Percentiles rank a stretch among this genome's conserved stretches.
These are phyloP conservation scores for Coemansia asiatica DNA, from an alignment of 192 early-diverging fungal species.

Conservation along the genomic window DNA sequence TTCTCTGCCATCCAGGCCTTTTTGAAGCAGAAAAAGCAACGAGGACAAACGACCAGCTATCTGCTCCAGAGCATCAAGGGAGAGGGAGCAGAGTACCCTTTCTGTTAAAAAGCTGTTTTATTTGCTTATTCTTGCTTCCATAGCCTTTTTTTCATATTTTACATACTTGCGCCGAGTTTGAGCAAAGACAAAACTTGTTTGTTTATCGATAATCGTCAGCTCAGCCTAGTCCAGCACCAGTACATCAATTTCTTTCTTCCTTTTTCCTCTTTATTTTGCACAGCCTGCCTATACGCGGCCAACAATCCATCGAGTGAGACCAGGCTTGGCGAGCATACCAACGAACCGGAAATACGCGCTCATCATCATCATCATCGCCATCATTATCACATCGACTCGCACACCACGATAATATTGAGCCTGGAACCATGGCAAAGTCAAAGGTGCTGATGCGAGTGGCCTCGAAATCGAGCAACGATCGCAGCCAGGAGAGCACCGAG, in stretches of 20 bases:
- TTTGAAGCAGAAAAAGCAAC: too few species aligned
- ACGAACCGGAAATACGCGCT: background rate
- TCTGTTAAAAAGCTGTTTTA: too few species aligned
- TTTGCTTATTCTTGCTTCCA: too few species aligned
- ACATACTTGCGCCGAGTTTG: background rate
- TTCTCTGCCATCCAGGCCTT: too few species aligned
- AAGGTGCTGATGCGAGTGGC: slow-evolving; percentile 33
- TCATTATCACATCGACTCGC: background rate
- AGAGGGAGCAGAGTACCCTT: too few species aligned
- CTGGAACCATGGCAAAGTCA: slow-evolving; percentile 45
- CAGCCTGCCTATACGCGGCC: background rate
- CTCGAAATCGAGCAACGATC: slow-evolving; percentile 23
- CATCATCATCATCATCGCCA: too few species aligned
- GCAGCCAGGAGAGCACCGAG: slow-evolving; percentile 12
- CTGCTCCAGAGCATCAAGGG: too few species aligned
- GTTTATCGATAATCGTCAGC: background rate
- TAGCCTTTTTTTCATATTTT: too few species aligned
- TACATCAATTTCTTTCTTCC: background rate
- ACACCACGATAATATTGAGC: background rate
- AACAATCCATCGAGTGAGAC: background rate
- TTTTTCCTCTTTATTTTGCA: background rate
- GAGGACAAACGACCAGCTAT: too few species aligned
- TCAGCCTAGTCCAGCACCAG: too few species aligned
- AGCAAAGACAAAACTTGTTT: background rate
- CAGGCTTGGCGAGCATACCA: slow-evolving; percentile 2